These are phyloP conservation scores for Akanthomyces lecanii DNA, from an alignment of 2,329 filamentous ascomycete species.

Conservation along the genomic window DNA sequence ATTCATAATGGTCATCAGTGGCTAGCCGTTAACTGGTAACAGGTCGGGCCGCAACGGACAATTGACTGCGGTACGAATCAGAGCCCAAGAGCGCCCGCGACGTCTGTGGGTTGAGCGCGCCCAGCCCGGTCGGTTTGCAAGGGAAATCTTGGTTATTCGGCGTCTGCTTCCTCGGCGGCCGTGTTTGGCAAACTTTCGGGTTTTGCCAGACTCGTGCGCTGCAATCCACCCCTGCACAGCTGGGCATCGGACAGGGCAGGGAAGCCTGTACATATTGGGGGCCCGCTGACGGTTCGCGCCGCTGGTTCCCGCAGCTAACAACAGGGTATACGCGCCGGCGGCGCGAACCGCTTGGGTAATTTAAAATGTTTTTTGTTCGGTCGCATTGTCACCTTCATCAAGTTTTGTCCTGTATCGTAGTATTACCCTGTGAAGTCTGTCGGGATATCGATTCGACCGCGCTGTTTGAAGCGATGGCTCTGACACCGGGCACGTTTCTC, in stretches of 20 bases:
- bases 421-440: neutral
- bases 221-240: conserved; percentile 10
- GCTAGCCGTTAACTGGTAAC: neutral
- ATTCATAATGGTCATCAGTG: neutral
- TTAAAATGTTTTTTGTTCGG: neutral
- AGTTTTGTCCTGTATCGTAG: neutral
- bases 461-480: neutral
- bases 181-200: neutral
- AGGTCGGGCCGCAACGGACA: neutral
- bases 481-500: neutral
- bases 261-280: neutral
- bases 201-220: neutral
- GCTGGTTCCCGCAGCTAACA: conserved; percentile 14
- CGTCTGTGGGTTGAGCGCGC: neutral
- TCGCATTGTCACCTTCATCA: neutral
- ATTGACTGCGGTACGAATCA: neutral
- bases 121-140: neutral
- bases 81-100: neutral
- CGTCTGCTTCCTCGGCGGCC: neutral
- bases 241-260: conserved; percentile 5
- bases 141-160: neutral
- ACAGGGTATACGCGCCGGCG: conserved; percentile 3
- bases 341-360: neutral
- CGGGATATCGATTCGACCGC: no score
- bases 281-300: conserved; percentile 16